Conservation (phyloP, 2,329 filamentous ascomycete genomes). For the Blastomyces silverae region DNA sequence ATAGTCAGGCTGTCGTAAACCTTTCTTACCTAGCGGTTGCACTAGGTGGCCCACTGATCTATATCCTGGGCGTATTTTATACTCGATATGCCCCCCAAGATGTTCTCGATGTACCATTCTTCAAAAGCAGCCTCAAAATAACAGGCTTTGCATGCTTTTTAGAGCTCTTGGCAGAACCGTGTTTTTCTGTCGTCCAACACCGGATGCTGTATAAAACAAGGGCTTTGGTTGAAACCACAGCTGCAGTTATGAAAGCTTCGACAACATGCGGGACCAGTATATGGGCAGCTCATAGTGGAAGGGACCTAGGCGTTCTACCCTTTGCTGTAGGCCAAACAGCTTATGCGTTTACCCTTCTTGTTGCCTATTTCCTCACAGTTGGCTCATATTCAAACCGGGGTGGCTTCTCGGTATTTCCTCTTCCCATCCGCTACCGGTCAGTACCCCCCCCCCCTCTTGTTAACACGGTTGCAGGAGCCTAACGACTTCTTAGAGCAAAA, state of each 20-base stretch:
- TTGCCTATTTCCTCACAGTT: slow-evolving; percentile 63
- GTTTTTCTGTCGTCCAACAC: slow-evolving; percentile 80
- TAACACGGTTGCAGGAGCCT: slow-evolving; percentile 11
- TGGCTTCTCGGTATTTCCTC: slow-evolving; percentile 62
- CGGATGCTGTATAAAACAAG: slow-evolving; percentile 72
- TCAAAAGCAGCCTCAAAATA: slow-evolving; percentile 50
- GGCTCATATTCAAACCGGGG: slow-evolving; percentile 49
- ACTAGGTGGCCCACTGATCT: slow-evolving; percentile 60
- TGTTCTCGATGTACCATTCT: slow-evolving; percentile 54
- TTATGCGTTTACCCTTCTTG: slow-evolving; percentile 63
- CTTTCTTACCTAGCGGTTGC: slow-evolving; percentile 71
- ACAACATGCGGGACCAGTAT: slow-evolving; percentile 65
- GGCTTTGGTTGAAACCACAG: slow-evolving; percentile 73
- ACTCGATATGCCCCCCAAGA: slow-evolving; percentile 48
- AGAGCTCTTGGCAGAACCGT: slow-evolving; percentile 79
- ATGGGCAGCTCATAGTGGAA: slow-evolving; percentile 49
- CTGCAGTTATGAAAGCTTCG: slow-evolving; percentile 69
- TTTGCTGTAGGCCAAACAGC: slow-evolving; percentile 81
- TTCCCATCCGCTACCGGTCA: slow-evolving; percentile 41
- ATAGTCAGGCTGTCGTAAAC: slow-evolving; percentile 73
- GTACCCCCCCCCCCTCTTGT: slow-evolving; percentile 17
- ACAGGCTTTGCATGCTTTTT: slow-evolving; percentile 56
- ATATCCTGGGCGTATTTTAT: slow-evolving; percentile 62
- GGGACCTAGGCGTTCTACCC: slow-evolving; percentile 67
- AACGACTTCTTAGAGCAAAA: slow-evolving; percentile 24